Evolutionary conservation across 768 basidiomycete species (phyloP), one percentile per base, ranked within the genome.

Genomic region (Leccinum rimulosum): DNA sequence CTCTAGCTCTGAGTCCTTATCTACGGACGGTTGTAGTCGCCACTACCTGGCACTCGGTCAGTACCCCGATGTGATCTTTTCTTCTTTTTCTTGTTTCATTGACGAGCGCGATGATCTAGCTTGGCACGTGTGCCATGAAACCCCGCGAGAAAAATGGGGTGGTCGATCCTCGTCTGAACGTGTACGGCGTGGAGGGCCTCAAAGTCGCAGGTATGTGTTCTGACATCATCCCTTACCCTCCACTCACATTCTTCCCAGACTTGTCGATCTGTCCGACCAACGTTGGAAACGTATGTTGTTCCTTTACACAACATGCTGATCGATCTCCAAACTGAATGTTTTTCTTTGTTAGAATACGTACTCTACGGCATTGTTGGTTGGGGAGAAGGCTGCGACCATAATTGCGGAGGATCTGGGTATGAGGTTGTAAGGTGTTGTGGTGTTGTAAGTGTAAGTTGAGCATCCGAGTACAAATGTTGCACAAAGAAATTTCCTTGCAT

Each of bases 51-150:
- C 51, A 52, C 33, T 52, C 51, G 51, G 51, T 52, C n/a, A 35
- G 51, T 19, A 14, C 33, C n/a, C 27, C 19, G 6, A 47, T 22
- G 12, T 1, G 9, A 2, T 15, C 9, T 10, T 17, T 17, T 5
- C 4, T 6, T 22, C 28, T 3, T 28, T 25, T 28, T 9, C 25
- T 28, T 50, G 6, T 36, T 40, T 33, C 14, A 35, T 11, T 50
- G 51, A 52, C 11, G 19, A 7, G 22, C n/a, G 14, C 10, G 11
- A 17, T 31, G 4, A 35, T 35, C 22, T 52, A 52, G 51, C 51
- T 52, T 3, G 51, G 86, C 33, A 88, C 86, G 0, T 88, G 86
- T 56, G 80, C 86, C 1, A 89, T 89, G 87, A 87, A 87, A 35
- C 51, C 52, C 17, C 61, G 36, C 12, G 35, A 30, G 4, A 35